A percentile compares a stretch with the other conserved stretches of the same genome.
Evolutionary conservation across 768 basidiomycete genomes (phyloP).

Genomic region (Mycena rosella): DNA sequence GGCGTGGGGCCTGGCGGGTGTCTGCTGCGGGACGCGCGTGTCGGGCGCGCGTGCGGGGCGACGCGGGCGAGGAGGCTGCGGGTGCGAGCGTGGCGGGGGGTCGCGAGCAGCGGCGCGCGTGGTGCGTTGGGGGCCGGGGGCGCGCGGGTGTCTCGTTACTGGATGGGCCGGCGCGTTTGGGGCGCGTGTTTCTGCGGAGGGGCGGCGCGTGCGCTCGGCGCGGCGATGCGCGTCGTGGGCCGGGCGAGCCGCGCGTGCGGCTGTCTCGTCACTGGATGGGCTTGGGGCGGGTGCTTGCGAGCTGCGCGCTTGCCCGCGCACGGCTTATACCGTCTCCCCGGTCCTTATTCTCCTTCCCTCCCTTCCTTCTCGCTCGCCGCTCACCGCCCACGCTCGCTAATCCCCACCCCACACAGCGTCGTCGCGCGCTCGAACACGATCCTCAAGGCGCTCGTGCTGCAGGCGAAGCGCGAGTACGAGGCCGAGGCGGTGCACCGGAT

Average conservation of each 20-base stretch:
- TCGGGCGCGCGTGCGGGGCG: no score
- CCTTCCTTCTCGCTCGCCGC: neutral
- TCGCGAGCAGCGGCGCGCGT: neutral
- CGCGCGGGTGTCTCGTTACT: no score
- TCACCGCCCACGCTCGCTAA: constrained; percentile 13
- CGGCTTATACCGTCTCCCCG: no score
- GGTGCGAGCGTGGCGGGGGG: no score
- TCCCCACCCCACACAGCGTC: constrained; percentile 59
- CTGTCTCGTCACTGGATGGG: neutral
- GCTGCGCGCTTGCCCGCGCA: no score
- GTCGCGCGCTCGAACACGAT: constrained; percentile 87
- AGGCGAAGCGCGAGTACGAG: constrained; percentile 92
- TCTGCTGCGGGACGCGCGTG: no score
- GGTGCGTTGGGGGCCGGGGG: no score
- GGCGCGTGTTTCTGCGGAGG: no score
- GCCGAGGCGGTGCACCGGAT: constrained; percentile 89
- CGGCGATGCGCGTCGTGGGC: neutral
- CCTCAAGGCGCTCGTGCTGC: constrained; percentile 89
- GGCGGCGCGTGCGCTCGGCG: neutral
- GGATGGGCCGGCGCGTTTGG: no score
- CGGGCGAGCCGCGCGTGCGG: neutral
- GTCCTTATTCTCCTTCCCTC: constrained; percentile 18
- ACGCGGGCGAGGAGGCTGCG: no score
- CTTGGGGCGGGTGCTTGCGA: neutral
- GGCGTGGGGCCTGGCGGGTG: no score